Evolutionary conservation across 345 rosid species (phyloP).

Genomic region (Populus tremula): DNA sequence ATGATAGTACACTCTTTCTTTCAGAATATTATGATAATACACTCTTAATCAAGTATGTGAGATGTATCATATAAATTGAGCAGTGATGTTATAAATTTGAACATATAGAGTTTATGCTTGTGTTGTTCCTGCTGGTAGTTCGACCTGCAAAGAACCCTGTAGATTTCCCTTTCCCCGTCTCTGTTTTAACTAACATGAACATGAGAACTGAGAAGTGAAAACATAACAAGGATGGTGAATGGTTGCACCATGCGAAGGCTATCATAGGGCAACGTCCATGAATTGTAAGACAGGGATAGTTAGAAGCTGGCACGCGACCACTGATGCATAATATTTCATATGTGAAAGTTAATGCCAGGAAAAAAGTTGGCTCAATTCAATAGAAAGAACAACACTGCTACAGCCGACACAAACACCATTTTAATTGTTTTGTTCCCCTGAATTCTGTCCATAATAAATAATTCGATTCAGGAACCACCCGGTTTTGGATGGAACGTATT

Average conservation of each 20-base stretch:
- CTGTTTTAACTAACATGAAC: no score
- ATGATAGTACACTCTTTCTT: neutral
- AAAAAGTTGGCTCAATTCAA: neutral
- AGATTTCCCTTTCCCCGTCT: no score
- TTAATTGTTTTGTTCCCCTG: slow-evolving; percentile 18
- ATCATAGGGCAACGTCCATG: neutral
- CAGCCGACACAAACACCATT: slow-evolving; percentile 33
- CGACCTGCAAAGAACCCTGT: neutral
- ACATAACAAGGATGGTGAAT: neutral
- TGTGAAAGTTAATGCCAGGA: neutral
- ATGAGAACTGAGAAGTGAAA: neutral
- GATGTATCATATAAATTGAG: neutral
- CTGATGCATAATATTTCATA: neutral
- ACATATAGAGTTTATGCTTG: neutral
- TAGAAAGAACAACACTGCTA: slow-evolving; percentile 1
- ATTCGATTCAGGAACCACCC: slow-evolving; percentile 37
- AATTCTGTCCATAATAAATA: slow-evolving; percentile 29
- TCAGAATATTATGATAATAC: neutral
- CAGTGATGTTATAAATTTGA: neutral
- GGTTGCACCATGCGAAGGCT: neutral
- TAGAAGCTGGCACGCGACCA: neutral
- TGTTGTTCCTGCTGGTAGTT: neutral
- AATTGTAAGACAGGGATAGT: neutral
- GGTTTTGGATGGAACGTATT: slow-evolving; percentile 34
- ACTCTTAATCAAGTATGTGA: neutral